Evolutionary conservation across 176 grass and related monocot genomes (phyloP), one percentile per base, ranked within the genome.

Genomic region (Bonia amplexicaulis): DNA sequence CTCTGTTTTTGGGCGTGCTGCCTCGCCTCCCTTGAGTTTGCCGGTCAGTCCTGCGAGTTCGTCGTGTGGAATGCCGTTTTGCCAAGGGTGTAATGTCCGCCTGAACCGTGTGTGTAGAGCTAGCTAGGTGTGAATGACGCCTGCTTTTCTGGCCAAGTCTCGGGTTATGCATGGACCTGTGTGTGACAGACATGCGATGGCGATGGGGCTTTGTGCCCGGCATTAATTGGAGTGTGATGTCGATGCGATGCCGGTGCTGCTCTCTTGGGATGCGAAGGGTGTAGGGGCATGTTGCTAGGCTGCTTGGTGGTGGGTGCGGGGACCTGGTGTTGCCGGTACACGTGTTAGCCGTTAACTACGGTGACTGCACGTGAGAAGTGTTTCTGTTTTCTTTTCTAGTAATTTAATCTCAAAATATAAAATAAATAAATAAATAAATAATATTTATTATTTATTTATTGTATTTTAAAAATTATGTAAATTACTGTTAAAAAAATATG

Each of bases 1-100:
- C 59, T 58, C 41, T 60, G 44, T 40, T 78, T 78, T 78, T 58
- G 72, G 82, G 12, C 29, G 47, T 9, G 57, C 45, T 40, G 52
- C 52, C 17, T 26, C 35, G 5, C 35, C 35, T 37, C 35, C 35
- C 35, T 42, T 45, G 55, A 23, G 12, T 35, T 54, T 20, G 15
- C 9, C 25, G 9, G 9, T 12, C 35, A 29, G 55, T 9, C 60
- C 0, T 31, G 70, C 16, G 35, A 26, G 77, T 29, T 58, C 41
- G 84, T 52, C 85, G 16, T 66, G 48, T 20, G 79, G 51, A 66
- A 55, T 69, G 84, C 76, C 84, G 42, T 79, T 52, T 79, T 10
- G 66, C 66, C 53, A 40, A 72, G 57, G 58, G 31, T 31, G 25
- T 10, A 72, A 53, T 11, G 49, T 31, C 46, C 45, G 16, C 76